Percentiles rank a stretch among this genome's conserved stretches.
Evolutionary conservation across 768 basidiomycete species (phyloP).

Genomic region (Fomitopsis pulvina): DNA sequence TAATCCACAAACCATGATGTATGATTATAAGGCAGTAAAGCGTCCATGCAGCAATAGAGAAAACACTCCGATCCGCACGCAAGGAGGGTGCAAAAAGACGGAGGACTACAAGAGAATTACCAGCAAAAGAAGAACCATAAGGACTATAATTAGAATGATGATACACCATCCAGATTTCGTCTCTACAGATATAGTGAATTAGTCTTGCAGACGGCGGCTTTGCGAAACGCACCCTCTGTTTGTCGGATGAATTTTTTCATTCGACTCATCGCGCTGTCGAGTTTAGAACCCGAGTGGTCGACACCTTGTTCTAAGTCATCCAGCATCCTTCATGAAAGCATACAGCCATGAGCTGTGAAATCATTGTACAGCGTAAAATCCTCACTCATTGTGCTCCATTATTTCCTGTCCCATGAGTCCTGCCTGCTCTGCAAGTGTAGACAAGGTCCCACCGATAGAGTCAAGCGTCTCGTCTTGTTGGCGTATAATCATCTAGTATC

Average conservation of each 20-base stretch:
- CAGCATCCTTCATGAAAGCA: constrained; percentile 55
- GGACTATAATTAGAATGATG: constrained; percentile 71
- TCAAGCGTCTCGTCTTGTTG: constrained; percentile 89
- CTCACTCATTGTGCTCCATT: constrained; percentile 84
- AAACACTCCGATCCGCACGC: background rate
- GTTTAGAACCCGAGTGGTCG: constrained; percentile 58
- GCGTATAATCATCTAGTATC: constrained; percentile 66
- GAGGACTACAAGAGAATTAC: constrained; percentile 64
- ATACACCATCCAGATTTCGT: constrained; percentile 90
- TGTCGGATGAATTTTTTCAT: constrained; percentile 82
- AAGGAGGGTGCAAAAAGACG: background rate
- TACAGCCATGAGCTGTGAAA: background rate
- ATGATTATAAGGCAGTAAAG: background rate
- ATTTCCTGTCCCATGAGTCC: constrained; percentile 94
- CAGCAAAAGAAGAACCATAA: constrained; percentile 68
- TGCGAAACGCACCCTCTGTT: constrained; percentile 59
- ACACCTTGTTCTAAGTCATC: constrained; percentile 79
- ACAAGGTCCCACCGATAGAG: constrained; percentile 81
- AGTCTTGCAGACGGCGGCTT: background rate
- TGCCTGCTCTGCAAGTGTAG: constrained; percentile 83
- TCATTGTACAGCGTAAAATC: constrained; percentile 5
- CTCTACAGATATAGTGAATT: constrained; percentile 35
- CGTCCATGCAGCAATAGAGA: background rate
- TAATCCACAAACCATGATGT: no score
- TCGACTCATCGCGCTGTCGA: constrained; percentile 60